Conservation (phyloP, 805 yeast genomes). For the Saccharomyces mikatae region DNA sequence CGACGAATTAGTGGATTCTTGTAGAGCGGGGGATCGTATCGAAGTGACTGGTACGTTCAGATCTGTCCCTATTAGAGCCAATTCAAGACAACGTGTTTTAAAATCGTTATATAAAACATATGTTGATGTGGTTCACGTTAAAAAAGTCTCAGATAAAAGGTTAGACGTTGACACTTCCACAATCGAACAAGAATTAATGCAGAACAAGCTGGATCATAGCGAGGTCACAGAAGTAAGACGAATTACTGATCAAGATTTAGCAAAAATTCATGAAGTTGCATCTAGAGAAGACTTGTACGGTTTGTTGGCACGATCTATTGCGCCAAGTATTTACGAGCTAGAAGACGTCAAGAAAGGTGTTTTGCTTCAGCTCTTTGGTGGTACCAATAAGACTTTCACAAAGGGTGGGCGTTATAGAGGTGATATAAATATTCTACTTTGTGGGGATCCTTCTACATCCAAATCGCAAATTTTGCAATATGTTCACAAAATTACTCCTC, state of each 20-base stretch:
- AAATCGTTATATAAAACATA: constrained; percentile 85
- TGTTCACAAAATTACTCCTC: constrained; percentile 94
- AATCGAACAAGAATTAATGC: constrained; percentile 34
- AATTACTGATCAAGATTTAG: constrained; percentile 62
- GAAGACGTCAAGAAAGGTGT: constrained; percentile 97
- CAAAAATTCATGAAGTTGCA: constrained; percentile 51
- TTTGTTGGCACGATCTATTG: constrained; percentile 77
- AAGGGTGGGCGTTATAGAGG: constrained; percentile 96
- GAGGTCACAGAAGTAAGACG: constrained; percentile 70
- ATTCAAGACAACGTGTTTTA: constrained; percentile 74
- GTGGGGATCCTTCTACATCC: constrained; percentile 98
- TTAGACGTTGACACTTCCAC: constrained; percentile 76
- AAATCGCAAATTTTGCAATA: constrained; percentile 91
- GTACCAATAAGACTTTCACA: constrained; percentile 77
- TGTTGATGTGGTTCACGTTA: constrained; percentile 87
- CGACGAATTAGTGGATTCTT: constrained; percentile 89
- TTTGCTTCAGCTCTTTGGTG: constrained; percentile 87
- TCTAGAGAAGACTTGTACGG: constrained; percentile 76
- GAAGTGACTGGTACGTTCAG: constrained; percentile 94
- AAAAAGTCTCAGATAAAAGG: constrained; percentile 74
- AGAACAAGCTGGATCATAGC: constrained; percentile 43
- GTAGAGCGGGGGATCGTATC: constrained; percentile 93
- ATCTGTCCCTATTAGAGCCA: constrained; percentile 83
- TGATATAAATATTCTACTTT: constrained; percentile 79
- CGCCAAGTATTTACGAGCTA: constrained; percentile 94